Base-by-base conservation (phyloP, 768 basidiomycete species). In the Candolleomyces efflorescens region DNA sequence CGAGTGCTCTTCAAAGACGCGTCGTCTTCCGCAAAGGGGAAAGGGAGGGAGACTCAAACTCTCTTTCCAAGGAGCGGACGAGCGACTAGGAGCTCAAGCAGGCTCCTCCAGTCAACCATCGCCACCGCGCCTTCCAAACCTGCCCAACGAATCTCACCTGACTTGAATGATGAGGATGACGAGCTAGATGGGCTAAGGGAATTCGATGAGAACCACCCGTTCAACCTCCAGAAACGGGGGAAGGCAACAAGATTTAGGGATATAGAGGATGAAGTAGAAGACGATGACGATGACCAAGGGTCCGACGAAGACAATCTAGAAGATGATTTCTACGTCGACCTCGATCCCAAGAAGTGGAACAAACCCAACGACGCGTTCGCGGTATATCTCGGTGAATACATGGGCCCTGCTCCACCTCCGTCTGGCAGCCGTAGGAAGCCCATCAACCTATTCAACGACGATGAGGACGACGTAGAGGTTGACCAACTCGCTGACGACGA, bases 311-410 rank as follows among this genome's bases (percentile, higher is more conserved):
- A 61, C 12, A 37, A 36, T 13, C 60, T 58, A 18, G 59, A 66
- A 20, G 56, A 61, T 12, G 63, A 68, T n/a, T 58, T 53, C 20
- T 60, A 67, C 17, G 56, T 58, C 18, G 52, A 64, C 43, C 4
- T 49, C 2, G 39, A 43, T n/a, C 47, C 44, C 20, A 46, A 22
- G 55, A 43, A 43, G 41, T 77, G 72, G 74, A 77, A 77, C 55
- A 57, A 59, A 10, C 65, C 69, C 10, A 51, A 62, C 4, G 59
- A 67, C 41, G 65, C 64, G 3, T 77, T 75, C 52, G 67, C 64
- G 0, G 59, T 62, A 3, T 77, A 72, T 54, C 65, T 74, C 5
- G 56, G 63, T 54, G 53, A 56, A 26, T 68, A 63, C 54, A 65
- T 70, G 59, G 66, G 65, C 60, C 61, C 49, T 41, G 58, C 52